Conservation (phyloP, 179 eudicot genomes). For the Beta macrorhiza region DNA sequence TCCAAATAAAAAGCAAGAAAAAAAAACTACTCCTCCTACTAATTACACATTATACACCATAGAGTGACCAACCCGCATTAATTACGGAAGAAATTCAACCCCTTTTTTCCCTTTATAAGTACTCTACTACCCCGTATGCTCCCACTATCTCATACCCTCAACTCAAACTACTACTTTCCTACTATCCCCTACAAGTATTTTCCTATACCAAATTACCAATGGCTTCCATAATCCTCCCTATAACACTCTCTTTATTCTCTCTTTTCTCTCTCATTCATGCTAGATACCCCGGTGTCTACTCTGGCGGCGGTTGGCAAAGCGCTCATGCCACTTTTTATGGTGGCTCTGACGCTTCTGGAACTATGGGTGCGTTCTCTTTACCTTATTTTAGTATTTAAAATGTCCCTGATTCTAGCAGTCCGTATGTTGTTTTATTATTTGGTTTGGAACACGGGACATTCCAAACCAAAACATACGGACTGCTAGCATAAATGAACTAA, state of each 20-base stretch:
- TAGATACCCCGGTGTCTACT: slow-evolving; percentile 43
- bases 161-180: not conserved
- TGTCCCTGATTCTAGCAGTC: not conserved
- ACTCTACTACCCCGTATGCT: slow-evolving; percentile 15
- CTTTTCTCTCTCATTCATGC: slow-evolving; percentile 25
- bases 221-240: slow-evolving; percentile 25
- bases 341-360: slow-evolving; percentile 74
- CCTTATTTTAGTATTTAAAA: not conserved
- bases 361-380: slow-evolving; percentile 47
- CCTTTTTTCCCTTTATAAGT: slow-evolving; percentile 20
- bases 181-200: not conserved
- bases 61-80: slow-evolving; percentile 32
- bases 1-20: slow-evolving; percentile 5
- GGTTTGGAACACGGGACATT: slow-evolving; percentile 6
- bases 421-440: not conserved
- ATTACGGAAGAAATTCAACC: slow-evolving; percentile 30
- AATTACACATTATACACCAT: slow-evolving; percentile 6
- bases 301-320: slow-evolving; percentile 49
- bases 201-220: slow-evolving; percentile 25
- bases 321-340: slow-evolving; percentile 82
- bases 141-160: slow-evolving; percentile 20
- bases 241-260: slow-evolving; percentile 19
- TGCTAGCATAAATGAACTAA: not conserved
- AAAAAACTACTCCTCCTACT: not conserved
- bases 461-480: slow-evolving; percentile 6